phyloP scores from a whole-genome alignment of 495 filamentous ascomycete species.

The Cercophora scortea region DNA sequence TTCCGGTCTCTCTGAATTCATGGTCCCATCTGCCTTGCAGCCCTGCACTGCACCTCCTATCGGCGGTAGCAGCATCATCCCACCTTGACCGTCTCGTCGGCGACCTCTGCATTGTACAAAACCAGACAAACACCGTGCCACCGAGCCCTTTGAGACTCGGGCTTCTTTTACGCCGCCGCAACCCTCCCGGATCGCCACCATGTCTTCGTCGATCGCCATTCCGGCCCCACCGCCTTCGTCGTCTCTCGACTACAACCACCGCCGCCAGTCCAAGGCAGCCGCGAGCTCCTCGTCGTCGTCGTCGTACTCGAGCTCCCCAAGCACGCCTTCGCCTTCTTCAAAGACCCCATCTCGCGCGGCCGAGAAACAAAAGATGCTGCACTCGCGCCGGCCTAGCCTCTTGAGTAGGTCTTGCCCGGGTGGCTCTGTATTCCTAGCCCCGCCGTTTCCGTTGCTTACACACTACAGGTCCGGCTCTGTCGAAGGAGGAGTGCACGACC shows the following conservation, averaged over 20 bases:
- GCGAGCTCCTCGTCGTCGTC: slow-evolving; percentile 42
- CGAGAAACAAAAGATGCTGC: slow-evolving; percentile 35
- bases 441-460: background rate
- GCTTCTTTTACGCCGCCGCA: background rate
- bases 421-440: background rate
- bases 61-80: slow-evolving; percentile 11
- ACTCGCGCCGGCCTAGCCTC: slow-evolving; percentile 45
- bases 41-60: slow-evolving; percentile 18
- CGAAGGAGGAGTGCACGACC: slow-evolving; percentile 58
- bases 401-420: slow-evolving; percentile 35
- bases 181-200: slow-evolving; percentile 8
- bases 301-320: slow-evolving; percentile 47
- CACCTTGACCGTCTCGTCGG: background rate
- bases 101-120: background rate
- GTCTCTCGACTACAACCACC: slow-evolving; percentile 17
- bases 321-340: slow-evolving; percentile 28
- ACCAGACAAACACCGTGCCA: too few relatives aligned
- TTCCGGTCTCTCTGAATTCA: background rate
- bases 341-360: slow-evolving; percentile 24
- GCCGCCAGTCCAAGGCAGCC: slow-evolving; percentile 27
- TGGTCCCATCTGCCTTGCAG: slow-evolving; percentile 15
- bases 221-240: slow-evolving; percentile 31
- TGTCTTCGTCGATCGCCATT: slow-evolving; percentile 49
- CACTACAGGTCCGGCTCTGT: slow-evolving; percentile 50
- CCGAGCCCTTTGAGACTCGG: background rate